Percentiles rank a stretch among this genome's conserved stretches.
Conservation (phyloP, 495 filamentous ascomycete genomes). For the Amphirosellinia nigrospora region DNA sequence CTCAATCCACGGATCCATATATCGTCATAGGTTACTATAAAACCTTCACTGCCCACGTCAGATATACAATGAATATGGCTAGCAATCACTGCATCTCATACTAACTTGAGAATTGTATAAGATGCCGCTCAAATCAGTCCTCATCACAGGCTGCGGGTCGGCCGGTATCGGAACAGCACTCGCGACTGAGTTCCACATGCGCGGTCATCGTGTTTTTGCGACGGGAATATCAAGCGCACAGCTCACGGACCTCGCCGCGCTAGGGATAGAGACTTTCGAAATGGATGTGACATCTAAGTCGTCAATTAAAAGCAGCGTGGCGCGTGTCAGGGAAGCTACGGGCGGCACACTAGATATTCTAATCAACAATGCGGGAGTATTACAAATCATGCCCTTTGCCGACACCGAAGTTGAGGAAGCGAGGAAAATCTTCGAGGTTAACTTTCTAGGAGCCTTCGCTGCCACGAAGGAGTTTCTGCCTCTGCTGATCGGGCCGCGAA, state of each 20-base stretch:
- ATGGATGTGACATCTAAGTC: slow-evolving; percentile 54
- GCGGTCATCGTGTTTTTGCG: slow-evolving; percentile 62
- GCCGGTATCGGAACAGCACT: slow-evolving; percentile 62
- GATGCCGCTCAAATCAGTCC: slow-evolving; percentile 32
- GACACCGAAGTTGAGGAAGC: slow-evolving; percentile 55
- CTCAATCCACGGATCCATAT: slow-evolving; percentile 5
- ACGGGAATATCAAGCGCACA: slow-evolving; percentile 53
- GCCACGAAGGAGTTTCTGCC: slow-evolving; percentile 61
- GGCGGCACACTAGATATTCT: slow-evolving; percentile 55
- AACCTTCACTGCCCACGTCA: neutral
- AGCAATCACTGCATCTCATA: neutral
- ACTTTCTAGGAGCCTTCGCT: slow-evolving; percentile 58
- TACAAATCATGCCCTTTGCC: slow-evolving; percentile 50
- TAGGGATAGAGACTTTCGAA: slow-evolving; percentile 50
- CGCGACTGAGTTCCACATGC: slow-evolving; percentile 55
- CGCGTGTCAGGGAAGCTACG: slow-evolving; percentile 32
- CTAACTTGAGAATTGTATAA: neutral
- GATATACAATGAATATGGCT: neutral
- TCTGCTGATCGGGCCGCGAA: slow-evolving; percentile 49
- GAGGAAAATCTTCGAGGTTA: slow-evolving; percentile 58
- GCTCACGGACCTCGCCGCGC: slow-evolving; percentile 40
- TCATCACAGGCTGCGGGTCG: slow-evolving; percentile 56
- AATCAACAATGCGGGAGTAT: slow-evolving; percentile 62
- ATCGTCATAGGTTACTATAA: neutral
- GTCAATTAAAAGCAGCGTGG: slow-evolving; percentile 46